Percentiles rank a stretch among this genome's conserved stretches.
Evolutionary conservation across 2,329 filamentous ascomycete species (phyloP).

Genomic region (Trichoderma polysporum): DNA sequence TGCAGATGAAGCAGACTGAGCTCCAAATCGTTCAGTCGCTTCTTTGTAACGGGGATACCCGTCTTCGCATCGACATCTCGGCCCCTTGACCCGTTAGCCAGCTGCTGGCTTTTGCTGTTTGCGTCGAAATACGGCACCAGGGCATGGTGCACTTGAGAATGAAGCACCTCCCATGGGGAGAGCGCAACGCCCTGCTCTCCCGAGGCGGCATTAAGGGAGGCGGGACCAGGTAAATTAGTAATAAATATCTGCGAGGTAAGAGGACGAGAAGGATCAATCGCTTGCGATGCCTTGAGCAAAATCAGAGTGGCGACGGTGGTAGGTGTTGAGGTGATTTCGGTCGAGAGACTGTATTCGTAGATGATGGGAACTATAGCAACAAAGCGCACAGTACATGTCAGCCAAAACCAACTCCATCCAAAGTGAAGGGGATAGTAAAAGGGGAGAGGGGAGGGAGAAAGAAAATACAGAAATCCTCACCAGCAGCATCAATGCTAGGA

Average conservation of each 20-base stretch:
- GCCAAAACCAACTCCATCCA: background rate
- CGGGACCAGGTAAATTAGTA: conserved; percentile 83
- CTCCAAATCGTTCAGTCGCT: conserved; percentile 92
- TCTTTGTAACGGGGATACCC: conserved; percentile 95
- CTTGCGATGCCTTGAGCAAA: conserved; percentile 83
- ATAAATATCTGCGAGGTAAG: conserved; percentile 89
- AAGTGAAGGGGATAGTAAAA: background rate
- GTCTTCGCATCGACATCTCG: conserved; percentile 90
- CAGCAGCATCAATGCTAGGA: conserved; percentile 42
- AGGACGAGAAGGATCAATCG: conserved; percentile 79
- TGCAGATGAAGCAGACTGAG: conserved; percentile 87
- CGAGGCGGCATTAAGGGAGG: conserved; percentile 64
- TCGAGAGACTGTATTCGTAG: conserved; percentile 77
- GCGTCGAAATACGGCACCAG: conserved; percentile 97
- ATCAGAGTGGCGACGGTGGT: conserved; percentile 85
- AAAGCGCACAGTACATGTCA: background rate
- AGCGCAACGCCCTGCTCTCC: conserved; percentile 69
- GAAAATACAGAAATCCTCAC: conserved; percentile 36
- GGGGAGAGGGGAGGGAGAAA: background rate
- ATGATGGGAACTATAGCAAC: conserved; percentile 42
- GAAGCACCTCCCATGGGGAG: conserved; percentile 88
- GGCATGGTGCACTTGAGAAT: conserved; percentile 87
- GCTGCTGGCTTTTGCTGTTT: conserved; percentile 80
- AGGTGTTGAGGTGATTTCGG: conserved; percentile 75
- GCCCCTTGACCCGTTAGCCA: conserved; percentile 63